Evolutionary conservation across 371 early-diverging fungal species (phyloP), one percentile per base, ranked within the genome.

Genomic region (Mucor piriformis): DNA sequence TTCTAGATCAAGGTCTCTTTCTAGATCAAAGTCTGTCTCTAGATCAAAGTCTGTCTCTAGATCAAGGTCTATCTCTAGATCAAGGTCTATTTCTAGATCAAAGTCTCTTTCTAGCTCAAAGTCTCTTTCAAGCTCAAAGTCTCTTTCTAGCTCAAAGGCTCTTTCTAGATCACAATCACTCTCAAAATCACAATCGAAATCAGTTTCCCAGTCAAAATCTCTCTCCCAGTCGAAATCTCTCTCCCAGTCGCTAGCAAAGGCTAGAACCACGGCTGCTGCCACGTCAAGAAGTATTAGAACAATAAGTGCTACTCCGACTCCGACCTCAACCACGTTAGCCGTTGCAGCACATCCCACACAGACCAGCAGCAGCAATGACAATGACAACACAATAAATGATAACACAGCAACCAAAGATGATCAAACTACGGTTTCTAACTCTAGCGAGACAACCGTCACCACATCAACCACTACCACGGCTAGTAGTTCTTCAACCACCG

Each of bases 1-100:
- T n/a, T n/a, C n/a, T 25, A 12, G 12, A n/a, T 16, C 62, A 15
- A 62, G 51, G 6, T 62, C 60, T 13, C n/a, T n/a, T n/a, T n/a
- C 29, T 6, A 4, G 29, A 6, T 29, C 29, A 4, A 29, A 29
- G 8, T 29, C 29, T 8, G 29, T 29, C 29, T 29, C 29, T 4
- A 29, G 8, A 29, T 29, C 29, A 4, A 29, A 29, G 29, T 29
- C 29, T 4, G 29, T 29, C n/a, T n/a, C n/a, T 25, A 12, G 12
- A n/a, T 16, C 62, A 15, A 62, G 51, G 6, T 62, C 60, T 13
- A 29, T 27, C 1, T 40, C 50, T 4, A 63, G 6, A 37, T 38
- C 33, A 6, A 27, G 34, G 3, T 21, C 33, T 5, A 6, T 24
- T 10, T 32, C 54, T n/a, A 59, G 38, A 54, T 29, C 42, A 27